These are phyloP conservation scores for Dicorynia guianensis DNA, from an alignment of 306 rosid species.

Conservation along the genomic window DNA sequence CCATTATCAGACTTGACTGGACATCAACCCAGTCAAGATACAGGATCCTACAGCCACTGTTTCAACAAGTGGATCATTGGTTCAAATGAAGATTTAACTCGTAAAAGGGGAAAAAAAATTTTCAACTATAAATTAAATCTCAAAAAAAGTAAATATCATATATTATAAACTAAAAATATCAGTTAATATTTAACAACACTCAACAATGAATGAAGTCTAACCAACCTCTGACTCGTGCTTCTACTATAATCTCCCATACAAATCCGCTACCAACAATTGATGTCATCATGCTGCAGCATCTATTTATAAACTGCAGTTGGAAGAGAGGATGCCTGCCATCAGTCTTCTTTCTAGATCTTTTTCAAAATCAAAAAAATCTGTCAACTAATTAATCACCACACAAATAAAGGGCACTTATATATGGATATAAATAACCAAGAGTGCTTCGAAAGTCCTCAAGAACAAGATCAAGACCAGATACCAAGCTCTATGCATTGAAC, in stretches of 20 bases:
- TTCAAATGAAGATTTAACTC: not conserved
- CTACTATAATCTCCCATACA: not conserved
- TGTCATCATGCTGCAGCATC: not conserved
- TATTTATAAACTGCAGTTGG: not conserved
- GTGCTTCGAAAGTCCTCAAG: not conserved
- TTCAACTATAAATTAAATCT: not conserved
- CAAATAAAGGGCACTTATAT: not conserved
- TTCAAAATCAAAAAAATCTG: not conserved
- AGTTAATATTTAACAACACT: not conserved
- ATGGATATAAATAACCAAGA: not conserved
- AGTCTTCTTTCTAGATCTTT: not conserved
- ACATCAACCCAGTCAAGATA: not conserved
- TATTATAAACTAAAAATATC: not conserved
- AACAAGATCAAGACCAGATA: not conserved
- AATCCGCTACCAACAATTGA: not conserved
- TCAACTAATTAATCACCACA: not conserved
- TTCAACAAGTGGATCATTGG: no score
- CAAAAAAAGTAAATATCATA: slow-evolving; percentile 2
- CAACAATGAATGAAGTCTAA: not conserved
- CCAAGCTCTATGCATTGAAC: not conserved
- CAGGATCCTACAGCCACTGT: no score
- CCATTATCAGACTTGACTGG: slow-evolving; percentile 7
- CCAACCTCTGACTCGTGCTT: not conserved
- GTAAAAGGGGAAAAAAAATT: no score
- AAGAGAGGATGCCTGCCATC: not conserved